phyloP scores from a whole-genome alignment of 441 rosid genomes.

The Flueggea neowawraea region DNA sequence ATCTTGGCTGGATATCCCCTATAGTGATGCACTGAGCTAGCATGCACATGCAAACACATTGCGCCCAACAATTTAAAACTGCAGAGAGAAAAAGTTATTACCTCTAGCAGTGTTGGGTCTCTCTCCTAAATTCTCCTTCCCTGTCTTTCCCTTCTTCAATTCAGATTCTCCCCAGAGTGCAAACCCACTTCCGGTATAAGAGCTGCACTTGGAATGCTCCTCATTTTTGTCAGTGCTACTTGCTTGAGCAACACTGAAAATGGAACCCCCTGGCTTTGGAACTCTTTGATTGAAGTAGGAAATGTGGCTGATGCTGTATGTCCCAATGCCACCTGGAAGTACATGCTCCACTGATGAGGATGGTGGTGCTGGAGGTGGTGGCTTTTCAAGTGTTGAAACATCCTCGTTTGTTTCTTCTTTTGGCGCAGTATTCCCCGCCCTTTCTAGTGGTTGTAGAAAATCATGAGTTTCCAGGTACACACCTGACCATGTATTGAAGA shows the following conservation, averaged over 20 bases:
- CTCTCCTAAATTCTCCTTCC: slow-evolving; percentile 74
- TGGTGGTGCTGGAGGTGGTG: slow-evolving; percentile 53
- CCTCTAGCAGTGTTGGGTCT: slow-evolving; percentile 51
- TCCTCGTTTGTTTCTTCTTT: slow-evolving; percentile 48
- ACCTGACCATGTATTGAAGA: slow-evolving; percentile 33
- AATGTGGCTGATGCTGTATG: slow-evolving; percentile 74
- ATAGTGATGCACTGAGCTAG: neutral
- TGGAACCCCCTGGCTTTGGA: slow-evolving; percentile 64
- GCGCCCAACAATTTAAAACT: neutral
- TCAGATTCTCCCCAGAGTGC: slow-evolving; percentile 73
- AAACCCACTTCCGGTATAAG: slow-evolving; percentile 62
- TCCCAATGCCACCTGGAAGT: slow-evolving; percentile 93
- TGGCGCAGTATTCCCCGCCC: slow-evolving; percentile 37
- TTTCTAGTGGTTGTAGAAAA: slow-evolving; percentile 70
- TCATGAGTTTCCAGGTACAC: slow-evolving; percentile 71
- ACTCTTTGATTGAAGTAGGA: slow-evolving; percentile 51
- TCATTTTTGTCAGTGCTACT: slow-evolving; percentile 53
- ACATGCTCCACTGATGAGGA: slow-evolving; percentile 54
- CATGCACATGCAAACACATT: slow-evolving; percentile 17
- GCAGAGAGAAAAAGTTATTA: slow-evolving; percentile 18
- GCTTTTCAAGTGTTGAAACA: slow-evolving; percentile 40
- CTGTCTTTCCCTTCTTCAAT: slow-evolving; percentile 84
- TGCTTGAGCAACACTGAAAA: slow-evolving; percentile 28
- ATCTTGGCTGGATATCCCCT: too few species aligned
- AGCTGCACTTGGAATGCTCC: slow-evolving; percentile 66